Evolutionary conservation across 192 early-diverging fungal species (phyloP).

Genomic region (Chytriomyces confervae): DNA sequence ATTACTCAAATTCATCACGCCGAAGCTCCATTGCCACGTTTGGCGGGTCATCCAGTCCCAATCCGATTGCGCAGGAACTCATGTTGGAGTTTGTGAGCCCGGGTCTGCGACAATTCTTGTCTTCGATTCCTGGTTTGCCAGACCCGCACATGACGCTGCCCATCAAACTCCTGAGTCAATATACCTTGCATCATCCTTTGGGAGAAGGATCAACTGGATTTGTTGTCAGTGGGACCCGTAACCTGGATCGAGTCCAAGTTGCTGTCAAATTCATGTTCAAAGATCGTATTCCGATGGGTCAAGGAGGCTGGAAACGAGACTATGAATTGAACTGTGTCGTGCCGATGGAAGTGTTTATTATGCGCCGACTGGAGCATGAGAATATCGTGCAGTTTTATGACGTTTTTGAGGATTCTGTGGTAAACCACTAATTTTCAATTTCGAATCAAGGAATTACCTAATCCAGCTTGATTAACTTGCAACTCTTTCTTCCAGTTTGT

Average conservation of each 20-base stretch:
- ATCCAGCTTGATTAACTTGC: slow-evolving; percentile 26
- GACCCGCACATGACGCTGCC: not conserved
- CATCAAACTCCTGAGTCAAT: not conserved
- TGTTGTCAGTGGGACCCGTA: slow-evolving; percentile 17
- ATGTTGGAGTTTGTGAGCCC: not conserved
- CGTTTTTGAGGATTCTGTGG: slow-evolving; percentile 71
- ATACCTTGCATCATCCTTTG: slow-evolving; percentile 5
- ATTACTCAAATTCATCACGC: not conserved
- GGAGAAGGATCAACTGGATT: slow-evolving; percentile 34
- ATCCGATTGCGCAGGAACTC: not conserved
- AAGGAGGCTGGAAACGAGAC: slow-evolving; percentile 73
- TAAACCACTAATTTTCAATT: not conserved
- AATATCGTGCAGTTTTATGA: slow-evolving; percentile 63
- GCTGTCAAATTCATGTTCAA: slow-evolving; percentile 72
- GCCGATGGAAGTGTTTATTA: slow-evolving; percentile 78
- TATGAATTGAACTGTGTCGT: slow-evolving; percentile 61
- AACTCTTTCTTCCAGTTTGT: slow-evolving; percentile 33
- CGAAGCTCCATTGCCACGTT: not conserved
- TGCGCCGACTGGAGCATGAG: slow-evolving; percentile 56
- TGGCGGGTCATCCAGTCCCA: not conserved
- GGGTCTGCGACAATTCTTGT: slow-evolving; percentile 2
- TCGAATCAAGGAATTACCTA: too few relatives aligned
- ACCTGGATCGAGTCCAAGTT: slow-evolving; percentile 56
- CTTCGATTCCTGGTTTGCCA: slow-evolving; percentile 6
- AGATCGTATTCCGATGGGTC: slow-evolving; percentile 58